A percentile compares a stretch with the other conserved stretches of the same genome.
phyloP scores from a whole-genome alignment of 345 rosid genomes.

The Durio zibethinus region DNA sequence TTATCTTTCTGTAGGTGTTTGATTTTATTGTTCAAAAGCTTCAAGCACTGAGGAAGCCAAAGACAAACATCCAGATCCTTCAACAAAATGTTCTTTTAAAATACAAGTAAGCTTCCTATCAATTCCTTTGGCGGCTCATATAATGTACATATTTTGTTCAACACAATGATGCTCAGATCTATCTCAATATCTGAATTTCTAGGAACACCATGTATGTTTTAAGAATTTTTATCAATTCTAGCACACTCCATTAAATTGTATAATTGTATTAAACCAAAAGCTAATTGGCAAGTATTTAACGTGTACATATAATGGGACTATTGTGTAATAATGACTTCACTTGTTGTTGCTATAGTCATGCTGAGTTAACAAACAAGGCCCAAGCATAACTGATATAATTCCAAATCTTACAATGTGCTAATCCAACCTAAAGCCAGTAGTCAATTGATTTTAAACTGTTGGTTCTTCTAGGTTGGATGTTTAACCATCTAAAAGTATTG shows the following conservation, averaged over 20 bases:
- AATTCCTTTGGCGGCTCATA: not conserved
- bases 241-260: not conserved
- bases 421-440: not conserved
- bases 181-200: not conserved
- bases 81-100: conserved; percentile 94
- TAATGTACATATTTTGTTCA: not conserved
- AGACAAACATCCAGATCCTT: conserved; percentile 97
- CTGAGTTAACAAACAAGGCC: not conserved
- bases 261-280: not conserved
- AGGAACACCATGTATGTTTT: conserved; percentile 1
- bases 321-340: not conserved
- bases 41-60: conserved; percentile 91
- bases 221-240: not conserved
- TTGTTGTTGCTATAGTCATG: not conserved
- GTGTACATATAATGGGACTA: not conserved
- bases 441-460: conserved; percentile 3
- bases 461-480: not conserved
- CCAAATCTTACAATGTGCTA: not conserved
- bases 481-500: not conserved
- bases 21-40: conserved; percentile 98
- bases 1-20: conserved; percentile 63
- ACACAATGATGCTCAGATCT: not conserved
- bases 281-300: not conserved
- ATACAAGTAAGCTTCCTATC: conserved; percentile 64
- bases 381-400: not conserved